phyloP scores from a whole-genome alignment of 2,329 filamentous ascomycete species.

The Lithohypha guttulata region DNA sequence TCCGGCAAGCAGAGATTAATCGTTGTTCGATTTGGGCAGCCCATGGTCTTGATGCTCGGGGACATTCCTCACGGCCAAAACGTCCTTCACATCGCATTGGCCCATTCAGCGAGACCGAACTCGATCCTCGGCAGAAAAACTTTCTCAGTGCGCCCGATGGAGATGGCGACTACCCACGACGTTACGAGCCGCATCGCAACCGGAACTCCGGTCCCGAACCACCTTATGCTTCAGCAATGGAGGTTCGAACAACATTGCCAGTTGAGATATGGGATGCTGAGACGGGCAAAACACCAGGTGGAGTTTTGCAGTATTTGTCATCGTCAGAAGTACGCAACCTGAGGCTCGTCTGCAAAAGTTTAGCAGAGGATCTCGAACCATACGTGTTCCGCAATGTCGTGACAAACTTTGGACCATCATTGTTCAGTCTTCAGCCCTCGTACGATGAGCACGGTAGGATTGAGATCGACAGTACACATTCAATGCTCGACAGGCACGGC shows the following conservation, averaged over 20 bases:
- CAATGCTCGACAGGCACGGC: slow-evolving; percentile 51
- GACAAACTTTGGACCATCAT: slow-evolving; percentile 54
- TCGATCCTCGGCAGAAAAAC: neutral
- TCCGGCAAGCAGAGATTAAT: slow-evolving; percentile 7
- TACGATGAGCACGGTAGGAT: slow-evolving; percentile 19
- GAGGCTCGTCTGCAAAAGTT: slow-evolving; percentile 51
- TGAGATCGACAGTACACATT: slow-evolving; percentile 35
- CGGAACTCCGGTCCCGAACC: neutral
- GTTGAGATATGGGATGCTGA: slow-evolving; percentile 45
- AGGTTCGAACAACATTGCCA: slow-evolving; percentile 38
- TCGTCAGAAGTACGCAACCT: slow-evolving; percentile 50
- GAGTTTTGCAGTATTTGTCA: slow-evolving; percentile 46
- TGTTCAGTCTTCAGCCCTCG: slow-evolving; percentile 31
- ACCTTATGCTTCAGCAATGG: neutral
- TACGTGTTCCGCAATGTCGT: slow-evolving; percentile 53
- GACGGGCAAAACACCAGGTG: slow-evolving; percentile 24
- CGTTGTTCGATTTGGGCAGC: slow-evolving; percentile 3
- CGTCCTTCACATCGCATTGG: neutral
- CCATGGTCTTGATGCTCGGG: slow-evolving; percentile 10
- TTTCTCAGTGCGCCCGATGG: neutral
- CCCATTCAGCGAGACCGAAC: neutral
- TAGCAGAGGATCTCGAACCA: slow-evolving; percentile 47
- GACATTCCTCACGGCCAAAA: neutral
- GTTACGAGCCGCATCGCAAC: neutral
- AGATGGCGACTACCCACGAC: slow-evolving; percentile 1